phyloP scores from a whole-genome alignment of 176 grass and related monocot species.

The Musa schizocarpa region DNA sequence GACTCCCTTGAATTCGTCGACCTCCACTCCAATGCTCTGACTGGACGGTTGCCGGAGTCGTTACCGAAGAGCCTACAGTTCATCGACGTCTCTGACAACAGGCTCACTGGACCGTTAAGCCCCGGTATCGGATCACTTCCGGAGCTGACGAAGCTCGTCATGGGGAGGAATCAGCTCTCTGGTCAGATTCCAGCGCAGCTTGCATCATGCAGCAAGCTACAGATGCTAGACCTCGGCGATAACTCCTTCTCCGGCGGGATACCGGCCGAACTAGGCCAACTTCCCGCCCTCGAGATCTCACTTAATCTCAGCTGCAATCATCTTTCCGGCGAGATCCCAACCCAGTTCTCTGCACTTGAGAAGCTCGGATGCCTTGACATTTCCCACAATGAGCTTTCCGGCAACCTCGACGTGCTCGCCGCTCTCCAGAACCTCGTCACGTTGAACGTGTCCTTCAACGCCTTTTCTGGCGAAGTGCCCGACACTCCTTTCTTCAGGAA shows the following conservation, averaged over 20 bases:
- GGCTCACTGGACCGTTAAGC: constrained; percentile 45
- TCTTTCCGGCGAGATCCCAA: constrained; percentile 61
- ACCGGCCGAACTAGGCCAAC: constrained; percentile 55
- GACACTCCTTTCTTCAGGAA: constrained; percentile 79
- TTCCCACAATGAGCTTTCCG: constrained; percentile 74
- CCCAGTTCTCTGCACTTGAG: constrained; percentile 38
- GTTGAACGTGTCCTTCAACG: constrained; percentile 88
- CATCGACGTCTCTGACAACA: constrained; percentile 77
- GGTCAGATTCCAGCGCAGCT: constrained; percentile 65
- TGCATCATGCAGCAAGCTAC: constrained; percentile 69
- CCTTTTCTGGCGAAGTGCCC: constrained; percentile 68
- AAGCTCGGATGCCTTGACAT: constrained; percentile 80
- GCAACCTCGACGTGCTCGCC: constrained; percentile 44
- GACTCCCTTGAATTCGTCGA: constrained; percentile 78
- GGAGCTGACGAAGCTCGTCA: constrained; percentile 71
- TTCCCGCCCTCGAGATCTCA: constrained; percentile 69
- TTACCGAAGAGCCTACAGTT: constrained; percentile 64
- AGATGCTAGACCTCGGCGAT: constrained; percentile 66
- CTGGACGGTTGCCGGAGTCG: constrained; percentile 43
- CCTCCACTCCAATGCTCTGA: constrained; percentile 69
- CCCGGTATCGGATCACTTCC: constrained; percentile 47
- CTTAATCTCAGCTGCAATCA: constrained; percentile 89
- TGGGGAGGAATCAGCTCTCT: constrained; percentile 51
- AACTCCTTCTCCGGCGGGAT: constrained; percentile 68
- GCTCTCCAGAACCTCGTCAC: constrained; percentile 69